Evolutionary conservation across 352 stramenopile genomes (phyloP), one percentile per base, ranked within the genome.

Genomic region (Thalassiosira hispida): DNA sequence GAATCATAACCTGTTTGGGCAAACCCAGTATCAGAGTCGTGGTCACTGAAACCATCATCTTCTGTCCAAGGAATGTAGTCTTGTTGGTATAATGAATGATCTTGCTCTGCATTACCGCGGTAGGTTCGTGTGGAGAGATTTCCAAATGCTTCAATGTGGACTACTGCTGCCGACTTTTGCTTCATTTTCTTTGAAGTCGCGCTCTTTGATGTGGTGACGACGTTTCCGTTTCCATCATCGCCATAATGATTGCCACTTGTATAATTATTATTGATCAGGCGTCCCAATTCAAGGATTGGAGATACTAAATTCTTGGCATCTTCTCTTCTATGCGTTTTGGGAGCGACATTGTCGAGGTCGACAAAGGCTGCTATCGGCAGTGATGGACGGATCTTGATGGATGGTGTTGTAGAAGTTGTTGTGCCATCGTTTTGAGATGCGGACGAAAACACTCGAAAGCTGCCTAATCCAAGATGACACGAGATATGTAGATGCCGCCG

Each of bases 351-450:
- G 29, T 60, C 51, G 11, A 60, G 25, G 29, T 60, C n/a, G 5
- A 60, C 51, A n/a, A 60, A 60, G 2, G 51, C 51, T 31, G 23
- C 51, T 8, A 60, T 40, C 2, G 51, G 51, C n/a, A 60, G 51
- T 3, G 40, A 16, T 4, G 5, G 33, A 42, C 33, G 33, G 33
- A n/a, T n/a, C n/a, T n/a, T n/a, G n/a, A n/a, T n/a, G n/a, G n/a
- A n/a, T n/a, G n/a, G n/a, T n/a, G n/a, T n/a, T n/a, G n/a, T n/a
- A n/a, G n/a, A n/a, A n/a, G n/a, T n/a, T n/a, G n/a, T n/a, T n/a
- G n/a, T n/a, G n/a, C n/a, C n/a, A n/a, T n/a, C n/a, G n/a, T n/a
- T n/a, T n/a, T n/a, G n/a, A n/a, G n/a, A n/a, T n/a, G n/a, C n/a
- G n/a, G n/a, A n/a, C n/a, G n/a, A n/a, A n/a, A n/a, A n/a, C n/a